These are phyloP conservation scores for Trifolium pratense DNA, from an alignment of 306 rosid genomes.

Conservation along the genomic window DNA sequence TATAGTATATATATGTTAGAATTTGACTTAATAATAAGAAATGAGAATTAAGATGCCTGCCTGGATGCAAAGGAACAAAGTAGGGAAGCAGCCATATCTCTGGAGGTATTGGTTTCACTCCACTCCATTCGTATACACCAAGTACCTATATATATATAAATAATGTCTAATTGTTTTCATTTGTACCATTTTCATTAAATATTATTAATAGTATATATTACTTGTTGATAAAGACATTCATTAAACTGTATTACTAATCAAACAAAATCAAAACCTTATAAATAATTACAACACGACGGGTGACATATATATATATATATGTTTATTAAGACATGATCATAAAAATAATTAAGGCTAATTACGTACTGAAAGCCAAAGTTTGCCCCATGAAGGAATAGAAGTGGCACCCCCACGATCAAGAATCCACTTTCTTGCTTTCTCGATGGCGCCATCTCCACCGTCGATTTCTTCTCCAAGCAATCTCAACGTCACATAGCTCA, in stretches of 20 bases:
- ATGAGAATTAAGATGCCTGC: conserved; percentile 35
- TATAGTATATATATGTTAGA: background rate
- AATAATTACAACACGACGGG: too few relatives aligned
- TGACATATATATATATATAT: too few relatives aligned
- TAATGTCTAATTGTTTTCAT: too few relatives aligned
- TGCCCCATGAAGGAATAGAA: conserved; percentile 80
- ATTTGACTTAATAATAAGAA: background rate
- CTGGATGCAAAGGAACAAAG: conserved; percentile 67
- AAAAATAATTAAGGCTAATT: too few relatives aligned
- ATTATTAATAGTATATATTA: too few relatives aligned
- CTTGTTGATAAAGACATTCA: too few relatives aligned
- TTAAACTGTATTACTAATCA: too few relatives aligned
- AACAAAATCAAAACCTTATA: background rate
- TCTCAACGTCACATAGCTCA: conserved; percentile 61
- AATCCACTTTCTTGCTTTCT: conserved; percentile 71
- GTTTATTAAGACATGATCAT: too few relatives aligned
- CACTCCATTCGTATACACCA: conserved; percentile 82
- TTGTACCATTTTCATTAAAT: too few relatives aligned
- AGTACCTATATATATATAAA: conserved; percentile 44
- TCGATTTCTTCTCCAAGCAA: conserved; percentile 69
- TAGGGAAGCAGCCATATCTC: conserved; percentile 77
- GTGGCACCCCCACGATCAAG: conserved; percentile 67
- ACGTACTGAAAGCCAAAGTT: conserved; percentile 73
- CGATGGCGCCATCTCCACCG: conserved; percentile 54
- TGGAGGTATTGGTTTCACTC: conserved; percentile 69